A percentile compares a stretch with the other conserved stretches of the same genome.
phyloP scores from a whole-genome alignment of 2,329 filamentous ascomycete species.

The Aspergillus luchuensis region DNA sequence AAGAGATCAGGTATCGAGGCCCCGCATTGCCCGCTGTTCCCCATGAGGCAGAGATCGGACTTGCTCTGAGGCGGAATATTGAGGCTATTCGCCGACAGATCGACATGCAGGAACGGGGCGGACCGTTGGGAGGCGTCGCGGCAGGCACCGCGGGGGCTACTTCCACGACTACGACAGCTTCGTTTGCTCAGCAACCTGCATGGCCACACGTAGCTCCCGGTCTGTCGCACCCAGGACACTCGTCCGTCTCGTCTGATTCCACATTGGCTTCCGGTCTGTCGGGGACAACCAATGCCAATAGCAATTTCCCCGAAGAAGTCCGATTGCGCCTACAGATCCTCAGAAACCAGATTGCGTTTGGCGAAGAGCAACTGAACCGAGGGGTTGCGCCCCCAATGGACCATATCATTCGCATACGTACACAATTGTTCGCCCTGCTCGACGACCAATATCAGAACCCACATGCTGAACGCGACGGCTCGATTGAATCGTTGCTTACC shows the following conservation, averaged over 20 bases:
- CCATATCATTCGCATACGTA: slow-evolving; percentile 33
- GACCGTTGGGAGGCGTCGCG: not conserved
- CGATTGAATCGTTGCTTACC: slow-evolving; percentile 31
- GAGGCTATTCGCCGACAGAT: slow-evolving; percentile 26
- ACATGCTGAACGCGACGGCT: slow-evolving; percentile 25
- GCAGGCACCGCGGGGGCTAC: slow-evolving; percentile 5
- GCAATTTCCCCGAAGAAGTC: slow-evolving; percentile 13
- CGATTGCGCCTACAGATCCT: slow-evolving; percentile 23
- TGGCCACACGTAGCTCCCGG: slow-evolving; percentile 9
- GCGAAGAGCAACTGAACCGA: slow-evolving; percentile 33
- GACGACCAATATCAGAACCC: slow-evolving; percentile 35
- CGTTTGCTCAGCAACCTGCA: slow-evolving; percentile 3
- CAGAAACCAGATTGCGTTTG: slow-evolving; percentile 26
- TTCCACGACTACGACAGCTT: not conserved
- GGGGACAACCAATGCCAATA: not conserved
- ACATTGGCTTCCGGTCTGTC: slow-evolving; percentile 1
- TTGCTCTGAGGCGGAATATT: slow-evolving; percentile 25
- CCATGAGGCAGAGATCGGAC: slow-evolving; percentile 22
- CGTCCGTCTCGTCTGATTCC: slow-evolving; percentile 2
- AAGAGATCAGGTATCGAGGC: slow-evolving; percentile 19
- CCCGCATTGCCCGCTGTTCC: slow-evolving; percentile 7
- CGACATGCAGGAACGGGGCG: slow-evolving; percentile 20
- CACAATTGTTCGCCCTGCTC: slow-evolving; percentile 34
- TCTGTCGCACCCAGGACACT: slow-evolving; percentile 3
- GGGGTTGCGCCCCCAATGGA: slow-evolving; percentile 34